Base-by-base conservation (phyloP, 1,284 basidiomycete genomes). In the Malassezia globosa region DNA sequence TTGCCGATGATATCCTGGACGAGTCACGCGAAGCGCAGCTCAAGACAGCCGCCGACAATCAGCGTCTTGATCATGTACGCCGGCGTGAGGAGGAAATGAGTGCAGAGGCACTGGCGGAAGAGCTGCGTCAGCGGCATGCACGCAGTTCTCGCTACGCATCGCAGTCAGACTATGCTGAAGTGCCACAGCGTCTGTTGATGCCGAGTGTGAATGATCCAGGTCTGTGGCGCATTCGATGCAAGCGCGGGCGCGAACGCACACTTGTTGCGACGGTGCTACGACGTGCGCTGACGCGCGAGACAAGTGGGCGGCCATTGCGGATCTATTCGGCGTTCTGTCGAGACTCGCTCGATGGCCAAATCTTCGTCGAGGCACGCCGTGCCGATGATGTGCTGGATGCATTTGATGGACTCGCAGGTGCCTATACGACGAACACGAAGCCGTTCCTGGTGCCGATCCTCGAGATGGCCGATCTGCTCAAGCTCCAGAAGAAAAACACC, bases 401-500 rank as follows among this genome's bases (percentile, higher is more conserved):
- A 2, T 81, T 87, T 68, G 79, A 81, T 48, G 92, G 90, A 26
- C 82, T 97, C 36, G 86, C 96, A 44, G 92, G 90, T 46, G 82
- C 92, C 44, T 97, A 89, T 73, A 60, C 59, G 3, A 82, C 83
- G 44, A 56, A 58, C 29, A 55, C 55, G 24, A 84, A 84, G 16
- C 80, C 89, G 55, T 79, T 81, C 34, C 80, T 96, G 33, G 88
- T 97, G 1, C 90, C 90, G 7, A 90, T 96, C 56, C 87, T 95
- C 61, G 92, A 99, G 76, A 97, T 97, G 92, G 87, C 90, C 5
- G 88, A 87, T 56, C 76, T 97, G 26, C 78, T 97, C 58, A 87
- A 87, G 70, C 94, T 95, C 64, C 94, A 90, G 76, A 90, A 92
- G 75, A 85, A 89, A 66, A 86, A 89, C 58, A 76, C 84, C 47